Evolutionary conservation across 2,329 filamentous ascomycete species (phyloP).

Genomic region (Colletotrichum sp.): DNA sequence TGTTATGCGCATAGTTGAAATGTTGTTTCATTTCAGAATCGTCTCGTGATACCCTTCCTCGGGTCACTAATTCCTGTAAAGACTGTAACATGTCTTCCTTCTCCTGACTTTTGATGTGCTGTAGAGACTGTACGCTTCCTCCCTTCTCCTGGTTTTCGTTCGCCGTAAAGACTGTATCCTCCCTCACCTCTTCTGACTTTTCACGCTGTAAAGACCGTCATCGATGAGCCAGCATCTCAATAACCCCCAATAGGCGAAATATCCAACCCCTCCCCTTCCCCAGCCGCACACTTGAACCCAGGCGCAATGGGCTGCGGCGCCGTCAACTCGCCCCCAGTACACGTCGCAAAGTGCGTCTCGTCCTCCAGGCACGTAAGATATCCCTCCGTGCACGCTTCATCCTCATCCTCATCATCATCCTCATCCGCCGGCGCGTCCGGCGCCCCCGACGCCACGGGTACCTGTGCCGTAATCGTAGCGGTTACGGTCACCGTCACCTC

Average conservation of each 20-base stretch:
- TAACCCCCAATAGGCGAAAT: not conserved
- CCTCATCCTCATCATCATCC: not conserved
- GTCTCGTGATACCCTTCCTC: not conserved
- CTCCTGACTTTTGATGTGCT: not conserved
- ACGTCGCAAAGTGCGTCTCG: constrained; percentile 12
- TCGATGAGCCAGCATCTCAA: not conserved
- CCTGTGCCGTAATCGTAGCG: not conserved
- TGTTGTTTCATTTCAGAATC: not conserved
- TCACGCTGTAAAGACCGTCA: not conserved
- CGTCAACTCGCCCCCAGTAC: constrained; percentile 10
- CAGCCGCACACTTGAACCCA: constrained; percentile 10
- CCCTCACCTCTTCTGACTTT: not conserved
- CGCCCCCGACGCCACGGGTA: not conserved
- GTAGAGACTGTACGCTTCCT: not conserved
- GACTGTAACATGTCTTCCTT: not conserved
- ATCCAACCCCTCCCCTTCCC: not conserved
- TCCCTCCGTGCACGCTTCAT: not conserved
- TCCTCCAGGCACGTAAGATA: constrained; percentile 1
- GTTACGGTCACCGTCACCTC: constrained; percentile 23
- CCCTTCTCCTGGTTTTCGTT: not conserved
- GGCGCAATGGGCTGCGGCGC: constrained; percentile 8
- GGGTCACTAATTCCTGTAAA: not conserved
- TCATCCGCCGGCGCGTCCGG: not conserved
- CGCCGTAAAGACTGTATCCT: not conserved
- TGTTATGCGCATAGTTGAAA: not conserved